A percentile compares a stretch with the other conserved stretches of the same genome.
These are phyloP conservation scores for Pulicaria dysenterica DNA, from an alignment of 129 eudicot genomes.

Conservation along the genomic window DNA sequence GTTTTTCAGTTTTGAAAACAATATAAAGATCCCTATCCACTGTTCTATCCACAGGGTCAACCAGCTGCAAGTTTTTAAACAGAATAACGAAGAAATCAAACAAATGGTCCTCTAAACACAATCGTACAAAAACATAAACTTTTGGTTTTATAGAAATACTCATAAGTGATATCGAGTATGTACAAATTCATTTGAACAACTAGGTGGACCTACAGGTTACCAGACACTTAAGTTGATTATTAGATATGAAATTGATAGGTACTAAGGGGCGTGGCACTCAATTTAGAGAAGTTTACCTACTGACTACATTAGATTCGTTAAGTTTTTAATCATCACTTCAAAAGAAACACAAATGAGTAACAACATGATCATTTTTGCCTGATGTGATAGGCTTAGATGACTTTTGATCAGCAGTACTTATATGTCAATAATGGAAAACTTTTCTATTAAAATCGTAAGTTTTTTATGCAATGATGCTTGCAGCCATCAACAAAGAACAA, in stretches of 20 bases:
- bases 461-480: no score
- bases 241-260: no score
- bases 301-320: not conserved
- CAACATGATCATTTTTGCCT: no score
- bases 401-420: no score
- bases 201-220: conserved; percentile 14
- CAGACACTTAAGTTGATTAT: not conserved
- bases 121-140: not conserved
- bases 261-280: no score
- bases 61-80: conserved; percentile 52
- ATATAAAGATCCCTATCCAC: conserved; percentile 87
- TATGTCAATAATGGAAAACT: no score
- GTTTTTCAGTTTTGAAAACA: no score
- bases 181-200: not conserved
- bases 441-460: no score
- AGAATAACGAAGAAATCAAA: not conserved
- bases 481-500: no score
- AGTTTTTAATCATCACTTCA: not conserved
- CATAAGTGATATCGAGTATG: not conserved
- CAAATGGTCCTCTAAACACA: not conserved
- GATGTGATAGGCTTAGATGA: no score
- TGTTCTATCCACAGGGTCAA: conserved; percentile 94
- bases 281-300: not conserved
- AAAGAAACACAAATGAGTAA: not conserved
- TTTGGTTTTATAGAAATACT: not conserved